Percentiles rank a stretch among this genome's conserved stretches.
These are phyloP conservation scores for Silene uniflora DNA, from an alignment of 148 eudicot genomes.

Conservation along the genomic window DNA sequence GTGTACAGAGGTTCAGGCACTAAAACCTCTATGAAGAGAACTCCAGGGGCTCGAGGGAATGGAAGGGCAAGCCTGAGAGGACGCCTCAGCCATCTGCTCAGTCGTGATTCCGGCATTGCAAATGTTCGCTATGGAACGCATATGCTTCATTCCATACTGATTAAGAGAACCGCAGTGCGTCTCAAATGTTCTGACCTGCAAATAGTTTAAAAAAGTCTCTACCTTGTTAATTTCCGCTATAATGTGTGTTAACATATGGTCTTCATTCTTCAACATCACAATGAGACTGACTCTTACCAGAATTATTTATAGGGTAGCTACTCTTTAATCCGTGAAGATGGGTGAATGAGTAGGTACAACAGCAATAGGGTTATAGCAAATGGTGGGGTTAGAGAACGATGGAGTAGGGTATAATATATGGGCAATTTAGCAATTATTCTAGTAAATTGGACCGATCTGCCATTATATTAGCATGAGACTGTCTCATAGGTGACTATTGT, in stretches of 20 bases:
- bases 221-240: background rate
- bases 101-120: constrained; percentile 73
- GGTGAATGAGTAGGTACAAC: background rate
- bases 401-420: background rate
- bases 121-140: constrained; percentile 87
- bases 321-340: background rate
- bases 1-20: constrained; percentile 40
- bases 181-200: constrained; percentile 86
- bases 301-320: background rate
- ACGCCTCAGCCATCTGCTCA: constrained; percentile 78
- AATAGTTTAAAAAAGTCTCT: background rate
- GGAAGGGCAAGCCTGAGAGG: constrained; percentile 71
- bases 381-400: background rate
- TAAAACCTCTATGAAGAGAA: constrained; percentile 79
- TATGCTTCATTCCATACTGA: constrained; percentile 97
- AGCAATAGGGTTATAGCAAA: background rate
- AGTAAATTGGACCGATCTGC: too few species aligned
- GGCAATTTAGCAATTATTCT: too few species aligned
- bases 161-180: constrained; percentile 78
- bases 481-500: too few species aligned
- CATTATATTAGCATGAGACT: too few species aligned
- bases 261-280: too few species aligned
- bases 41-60: constrained; percentile 80
- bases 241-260: background rate
- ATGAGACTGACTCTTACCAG: background rate